These are phyloP conservation scores for Coemansia guatemalensis DNA, from an alignment of 192 early-diverging fungal species.

Conservation along the genomic window DNA sequence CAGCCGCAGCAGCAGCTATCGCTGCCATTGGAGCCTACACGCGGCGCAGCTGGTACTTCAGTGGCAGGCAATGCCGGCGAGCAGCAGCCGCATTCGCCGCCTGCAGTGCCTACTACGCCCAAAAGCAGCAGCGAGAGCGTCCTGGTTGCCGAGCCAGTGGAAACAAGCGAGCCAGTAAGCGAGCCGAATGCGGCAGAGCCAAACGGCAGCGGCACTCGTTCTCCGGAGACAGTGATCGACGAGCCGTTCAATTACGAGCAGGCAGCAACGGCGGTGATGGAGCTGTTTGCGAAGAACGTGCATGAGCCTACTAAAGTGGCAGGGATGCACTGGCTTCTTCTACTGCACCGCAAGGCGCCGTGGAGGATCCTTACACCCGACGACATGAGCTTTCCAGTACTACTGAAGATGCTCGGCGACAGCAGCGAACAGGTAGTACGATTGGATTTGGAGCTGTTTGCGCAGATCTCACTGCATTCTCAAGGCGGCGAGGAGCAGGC, in stretches of 20 bases:
- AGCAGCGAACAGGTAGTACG: slow-evolving; percentile 93
- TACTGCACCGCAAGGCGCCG: slow-evolving; percentile 93
- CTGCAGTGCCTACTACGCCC: too few species aligned
- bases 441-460: slow-evolving; percentile 88
- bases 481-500: slow-evolving; percentile 3
- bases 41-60: too few species aligned
- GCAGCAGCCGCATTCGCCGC: too few species aligned
- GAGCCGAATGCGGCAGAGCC: not conserved
- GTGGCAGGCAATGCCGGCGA: too few species aligned
- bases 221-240: slow-evolving; percentile 8
- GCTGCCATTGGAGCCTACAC: not conserved
- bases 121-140: too few species aligned
- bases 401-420: slow-evolving; percentile 92
- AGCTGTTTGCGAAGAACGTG: slow-evolving; percentile 67
- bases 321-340: slow-evolving; percentile 94
- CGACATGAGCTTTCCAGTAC: slow-evolving; percentile 80
- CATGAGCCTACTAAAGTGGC: slow-evolving; percentile 92
- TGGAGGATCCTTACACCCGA: slow-evolving; percentile 82
- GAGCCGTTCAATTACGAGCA: slow-evolving; percentile 85
- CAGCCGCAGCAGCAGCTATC: not conserved
- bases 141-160: not conserved
- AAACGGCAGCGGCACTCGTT: not conserved
- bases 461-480: slow-evolving; percentile 75
- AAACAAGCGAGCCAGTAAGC: not conserved
- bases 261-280: slow-evolving; percentile 76